Percentiles rank a stretch among this genome's conserved stretches.
These are phyloP conservation scores for Arthonia radiata DNA, from an alignment of 495 filamentous ascomycete genomes.

Conservation along the genomic window DNA sequence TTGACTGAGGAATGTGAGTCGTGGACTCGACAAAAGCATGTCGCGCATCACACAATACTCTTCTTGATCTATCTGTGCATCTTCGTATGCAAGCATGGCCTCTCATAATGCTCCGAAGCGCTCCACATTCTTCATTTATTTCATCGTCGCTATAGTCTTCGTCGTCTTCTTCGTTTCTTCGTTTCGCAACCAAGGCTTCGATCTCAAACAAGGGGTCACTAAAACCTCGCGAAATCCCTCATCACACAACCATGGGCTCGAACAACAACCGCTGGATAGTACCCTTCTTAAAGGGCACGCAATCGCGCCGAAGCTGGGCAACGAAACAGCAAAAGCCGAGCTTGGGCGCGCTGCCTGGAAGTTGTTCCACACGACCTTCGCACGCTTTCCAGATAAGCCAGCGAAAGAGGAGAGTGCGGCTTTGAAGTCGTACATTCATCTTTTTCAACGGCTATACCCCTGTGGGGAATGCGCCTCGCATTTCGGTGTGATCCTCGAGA, in stretches of 20 bases:
- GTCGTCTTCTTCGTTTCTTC: conserved; percentile 1
- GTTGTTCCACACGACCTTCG: conserved; percentile 86
- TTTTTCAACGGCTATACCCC: conserved; percentile 83
- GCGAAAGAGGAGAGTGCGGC: conserved; percentile 62
- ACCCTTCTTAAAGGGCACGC: conserved; percentile 55
- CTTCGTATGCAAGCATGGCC: too few relatives aligned
- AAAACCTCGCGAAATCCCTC: too few relatives aligned
- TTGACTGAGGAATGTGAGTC: too few relatives aligned
- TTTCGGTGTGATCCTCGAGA: conserved; percentile 56
- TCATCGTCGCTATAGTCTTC: conserved; percentile 1
- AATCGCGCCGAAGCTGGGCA: conserved; percentile 75
- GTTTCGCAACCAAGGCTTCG: conserved; percentile 11
- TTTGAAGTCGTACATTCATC: conserved; percentile 58
- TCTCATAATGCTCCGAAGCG: too few relatives aligned
- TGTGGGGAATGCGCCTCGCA: conserved; percentile 83
- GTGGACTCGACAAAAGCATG: too few relatives aligned
- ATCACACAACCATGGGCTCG: too few relatives aligned
- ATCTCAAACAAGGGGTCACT: too few relatives aligned
- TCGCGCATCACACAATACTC: too few relatives aligned
- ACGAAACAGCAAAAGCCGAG: conserved; percentile 79
- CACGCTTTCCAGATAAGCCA: conserved; percentile 72
- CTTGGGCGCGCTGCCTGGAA: conserved; percentile 77
- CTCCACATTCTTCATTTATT: too few relatives aligned
- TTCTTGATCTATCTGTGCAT: too few relatives aligned
- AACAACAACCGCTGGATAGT: too few relatives aligned